Conservation (phyloP, 768 basidiomycete species). For the Rhizopogon vinicolor region DNA sequence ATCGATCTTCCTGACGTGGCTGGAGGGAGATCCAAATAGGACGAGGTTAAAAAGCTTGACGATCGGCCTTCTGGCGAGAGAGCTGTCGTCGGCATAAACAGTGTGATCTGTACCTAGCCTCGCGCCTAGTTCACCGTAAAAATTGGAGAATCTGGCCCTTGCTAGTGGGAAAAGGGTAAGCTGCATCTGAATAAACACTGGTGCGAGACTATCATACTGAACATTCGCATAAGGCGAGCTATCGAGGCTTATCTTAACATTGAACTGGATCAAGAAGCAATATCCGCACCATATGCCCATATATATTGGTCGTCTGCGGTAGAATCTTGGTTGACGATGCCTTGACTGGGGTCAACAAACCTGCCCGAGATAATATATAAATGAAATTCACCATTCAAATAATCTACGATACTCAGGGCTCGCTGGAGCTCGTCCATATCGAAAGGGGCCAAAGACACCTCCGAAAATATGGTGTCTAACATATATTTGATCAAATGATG, state of each 20-base stretch:
- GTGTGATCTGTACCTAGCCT: constrained; percentile 28
- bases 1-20: constrained; percentile 27
- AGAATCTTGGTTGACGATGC: neutral
- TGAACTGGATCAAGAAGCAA: neutral
- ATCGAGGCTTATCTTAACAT: neutral
- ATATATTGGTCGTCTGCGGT: neutral
- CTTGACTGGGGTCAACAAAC: neutral
- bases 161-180: constrained; percentile 7
- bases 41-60: constrained; percentile 12
- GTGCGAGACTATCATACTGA: neutral
- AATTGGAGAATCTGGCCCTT: constrained; percentile 27
- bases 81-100: constrained; percentile 8
- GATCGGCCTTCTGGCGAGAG: neutral
- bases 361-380: neutral
- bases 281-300: neutral
- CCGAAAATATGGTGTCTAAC: neutral
- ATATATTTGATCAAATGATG: neutral
- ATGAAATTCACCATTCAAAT: neutral
- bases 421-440: constrained; percentile 1
- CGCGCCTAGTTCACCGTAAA: constrained; percentile 32
- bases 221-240: constrained; percentile 7
- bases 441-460: constrained; percentile 4
- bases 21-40: constrained; percentile 42
- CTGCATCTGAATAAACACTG: neutral
- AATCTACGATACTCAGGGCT: neutral